Percentiles rank a stretch among this genome's conserved stretches.
Evolutionary conservation across 129 eudicot genomes (phyloP).

Genomic region (Daucus carota): DH1_v3.0 NC_030383.2:59713001-59713500

Average conservation of each 20-base stretch:
- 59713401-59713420: not conserved
- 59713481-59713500: not conserved
- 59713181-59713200: no score
- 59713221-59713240: no score
- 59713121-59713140: not conserved
- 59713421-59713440: not conserved
- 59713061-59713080: not conserved
- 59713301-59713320: no score
- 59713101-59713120: not conserved
- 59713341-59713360: not conserved
- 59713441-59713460: not conserved
- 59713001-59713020: slow-evolving; percentile 39
- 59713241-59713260: no score
- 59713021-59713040: slow-evolving; percentile 90
- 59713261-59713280: no score
- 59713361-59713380: not conserved
- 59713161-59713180: no score
- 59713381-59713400: not conserved
- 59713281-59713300: no score
- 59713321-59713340: no score
- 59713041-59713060: slow-evolving; percentile 17
- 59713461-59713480: not conserved
- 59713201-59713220: no score
- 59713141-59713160: not conserved
- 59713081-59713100: not conserved